Conservation (phyloP, 1,284 basidiomycete genomes). For the Naganishia liquefaciens region DNA sequence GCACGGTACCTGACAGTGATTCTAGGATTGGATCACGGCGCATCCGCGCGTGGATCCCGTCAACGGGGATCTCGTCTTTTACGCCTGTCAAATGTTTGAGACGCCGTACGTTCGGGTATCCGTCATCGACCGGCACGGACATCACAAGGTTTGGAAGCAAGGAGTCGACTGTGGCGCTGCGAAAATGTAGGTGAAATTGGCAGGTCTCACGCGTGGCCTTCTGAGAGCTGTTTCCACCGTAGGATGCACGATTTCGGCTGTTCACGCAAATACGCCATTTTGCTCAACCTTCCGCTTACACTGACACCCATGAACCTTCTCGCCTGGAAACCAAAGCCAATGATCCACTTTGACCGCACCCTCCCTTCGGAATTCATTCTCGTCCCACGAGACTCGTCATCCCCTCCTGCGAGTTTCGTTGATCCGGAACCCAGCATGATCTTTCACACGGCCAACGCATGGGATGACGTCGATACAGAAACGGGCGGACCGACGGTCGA, state of each 20-base stretch:
- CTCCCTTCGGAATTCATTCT: slow-evolving; percentile 55
- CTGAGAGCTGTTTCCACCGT: slow-evolving; percentile 10
- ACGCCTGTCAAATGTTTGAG: slow-evolving; percentile 55
- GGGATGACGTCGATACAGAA: slow-evolving; percentile 48
- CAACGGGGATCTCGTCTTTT: slow-evolving; percentile 57
- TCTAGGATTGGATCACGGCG: slow-evolving; percentile 58
- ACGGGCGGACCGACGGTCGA: slow-evolving; percentile 40
- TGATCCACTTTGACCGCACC: slow-evolving; percentile 55
- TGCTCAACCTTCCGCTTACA: slow-evolving; percentile 58
- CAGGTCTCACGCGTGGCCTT: neutral
- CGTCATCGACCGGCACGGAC: slow-evolving; percentile 52
- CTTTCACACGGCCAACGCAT: slow-evolving; percentile 59
- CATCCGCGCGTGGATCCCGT: slow-evolving; percentile 57
- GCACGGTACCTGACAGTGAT: slow-evolving; percentile 18
- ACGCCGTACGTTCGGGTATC: slow-evolving; percentile 55
- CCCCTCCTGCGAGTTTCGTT: slow-evolving; percentile 50
- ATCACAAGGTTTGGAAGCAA: slow-evolving; percentile 45
- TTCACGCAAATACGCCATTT: slow-evolving; percentile 53
- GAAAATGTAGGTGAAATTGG: slow-evolving; percentile 41
- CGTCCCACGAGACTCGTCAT: slow-evolving; percentile 50
- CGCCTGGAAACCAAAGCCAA: slow-evolving; percentile 50
- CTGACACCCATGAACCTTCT: slow-evolving; percentile 56
- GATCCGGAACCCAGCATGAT: slow-evolving; percentile 55
- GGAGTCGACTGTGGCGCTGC: slow-evolving; percentile 46
- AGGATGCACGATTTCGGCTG: slow-evolving; percentile 60